phyloP scores from a whole-genome alignment of 163 green algal species.

The Scenedesmus sp. region DNA sequence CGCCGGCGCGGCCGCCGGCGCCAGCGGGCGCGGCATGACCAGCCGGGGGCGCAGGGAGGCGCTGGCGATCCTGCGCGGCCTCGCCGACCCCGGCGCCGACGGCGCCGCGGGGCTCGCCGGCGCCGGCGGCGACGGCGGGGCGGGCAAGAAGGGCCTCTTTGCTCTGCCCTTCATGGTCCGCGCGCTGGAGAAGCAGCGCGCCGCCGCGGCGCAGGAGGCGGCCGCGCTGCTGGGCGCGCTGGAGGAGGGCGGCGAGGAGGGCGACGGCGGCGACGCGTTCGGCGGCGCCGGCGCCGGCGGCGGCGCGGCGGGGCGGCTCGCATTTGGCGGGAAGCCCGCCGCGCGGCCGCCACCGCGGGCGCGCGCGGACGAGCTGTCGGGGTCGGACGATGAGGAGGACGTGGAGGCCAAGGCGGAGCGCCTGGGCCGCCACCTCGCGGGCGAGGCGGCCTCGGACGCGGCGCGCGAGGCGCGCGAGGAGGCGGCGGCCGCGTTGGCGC shows the following conservation, averaged over 20 bases:
- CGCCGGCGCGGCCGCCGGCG: conserved; percentile 19
- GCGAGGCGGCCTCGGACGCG: not conserved
- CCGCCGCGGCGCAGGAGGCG: conserved; percentile 75
- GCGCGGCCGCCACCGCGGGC: not conserved
- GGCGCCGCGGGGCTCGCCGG: conserved; percentile 43
- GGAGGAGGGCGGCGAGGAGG: conserved; percentile 45
- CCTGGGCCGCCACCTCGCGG: conserved; percentile 44
- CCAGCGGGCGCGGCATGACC: conserved; percentile 27
- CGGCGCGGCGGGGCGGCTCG: conserved; percentile 9
- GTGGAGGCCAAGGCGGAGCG: conserved; percentile 71
- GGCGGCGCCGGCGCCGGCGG: conserved; percentile 32
- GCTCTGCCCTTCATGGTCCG: conserved; percentile 95
- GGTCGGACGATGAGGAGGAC: conserved; percentile 61
- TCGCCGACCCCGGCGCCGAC: conserved; percentile 46
- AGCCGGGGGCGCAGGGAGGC: conserved; percentile 42
- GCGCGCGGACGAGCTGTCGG: not conserved
- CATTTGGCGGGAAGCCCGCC: conserved; percentile 49
- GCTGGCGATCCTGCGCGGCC: conserved; percentile 55
- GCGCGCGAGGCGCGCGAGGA: not conserved
- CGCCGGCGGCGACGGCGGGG: not conserved
- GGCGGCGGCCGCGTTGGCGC: not conserved
- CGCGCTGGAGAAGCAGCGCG: conserved; percentile 76
- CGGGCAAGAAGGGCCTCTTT: conserved; percentile 79
- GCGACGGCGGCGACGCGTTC: not conserved
- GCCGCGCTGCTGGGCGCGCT: conserved; percentile 62